Percentiles rank a stretch among this genome's conserved stretches.
Conservation (phyloP, 2,329 filamentous ascomycete species). For the Aspergillus puulaauensis region DNA sequence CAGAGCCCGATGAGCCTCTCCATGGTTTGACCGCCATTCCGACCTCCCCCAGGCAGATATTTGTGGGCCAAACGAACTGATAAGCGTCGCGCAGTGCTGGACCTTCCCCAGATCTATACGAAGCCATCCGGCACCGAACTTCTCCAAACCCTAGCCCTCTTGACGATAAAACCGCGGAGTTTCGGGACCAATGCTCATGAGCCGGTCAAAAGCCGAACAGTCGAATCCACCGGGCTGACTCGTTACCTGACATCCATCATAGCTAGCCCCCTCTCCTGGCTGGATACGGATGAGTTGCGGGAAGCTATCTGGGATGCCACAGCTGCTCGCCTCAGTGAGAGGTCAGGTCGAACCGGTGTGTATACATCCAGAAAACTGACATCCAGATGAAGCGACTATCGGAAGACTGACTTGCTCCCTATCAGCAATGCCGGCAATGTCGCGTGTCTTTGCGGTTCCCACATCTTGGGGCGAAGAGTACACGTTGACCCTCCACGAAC, state of each 20-base stretch:
- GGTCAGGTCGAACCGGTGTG: slow-evolving; percentile 73
- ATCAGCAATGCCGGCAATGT: slow-evolving; percentile 62
- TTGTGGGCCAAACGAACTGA: slow-evolving; percentile 26
- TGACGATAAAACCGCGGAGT: slow-evolving; percentile 63
- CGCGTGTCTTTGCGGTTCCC: slow-evolving; percentile 60
- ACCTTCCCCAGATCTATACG: slow-evolving; percentile 81
- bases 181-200: slow-evolving; percentile 33
- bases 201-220: slow-evolving; percentile 28
- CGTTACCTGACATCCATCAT: slow-evolving; percentile 50
- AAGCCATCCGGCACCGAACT: slow-evolving; percentile 67
- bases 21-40: slow-evolving; percentile 32
- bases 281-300: slow-evolving; percentile 43
- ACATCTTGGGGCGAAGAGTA: slow-evolving; percentile 47
- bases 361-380: not conserved
- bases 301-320: slow-evolving; percentile 69
- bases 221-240: slow-evolving; percentile 42
- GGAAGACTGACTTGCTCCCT: not conserved
- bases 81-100: slow-evolving; percentile 55
- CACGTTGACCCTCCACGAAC: slow-evolving; percentile 75
- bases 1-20: slow-evolving; percentile 37
- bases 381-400: not conserved
- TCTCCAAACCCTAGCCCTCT: slow-evolving; percentile 62
- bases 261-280: slow-evolving; percentile 45
- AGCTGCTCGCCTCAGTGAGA: slow-evolving; percentile 75
- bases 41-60: slow-evolving; percentile 19